Conservation (phyloP, 148 eudicot genomes). For the Cornus kousa region DNA sequence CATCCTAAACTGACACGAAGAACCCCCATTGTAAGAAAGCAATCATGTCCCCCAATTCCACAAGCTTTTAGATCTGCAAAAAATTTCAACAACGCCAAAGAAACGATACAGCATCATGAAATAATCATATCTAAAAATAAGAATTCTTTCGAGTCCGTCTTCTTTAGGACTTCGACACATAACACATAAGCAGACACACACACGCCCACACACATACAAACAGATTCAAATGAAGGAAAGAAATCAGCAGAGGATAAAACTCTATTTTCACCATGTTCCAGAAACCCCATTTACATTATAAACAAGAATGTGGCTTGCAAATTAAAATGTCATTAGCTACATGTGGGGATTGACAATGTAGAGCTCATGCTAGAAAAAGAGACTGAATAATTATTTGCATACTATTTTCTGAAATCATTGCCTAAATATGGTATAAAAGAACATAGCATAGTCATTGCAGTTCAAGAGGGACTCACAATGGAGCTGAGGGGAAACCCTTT, state of each 20-base stretch:
- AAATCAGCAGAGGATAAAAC: neutral
- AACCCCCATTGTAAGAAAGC: conserved; percentile 80
- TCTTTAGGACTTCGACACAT: neutral
- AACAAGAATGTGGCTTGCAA: neutral
- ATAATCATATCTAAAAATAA: neutral
- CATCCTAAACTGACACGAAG: conserved; percentile 93
- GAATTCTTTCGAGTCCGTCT: neutral
- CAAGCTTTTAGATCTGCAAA: conserved; percentile 73
- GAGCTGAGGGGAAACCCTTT: conserved; percentile 47
- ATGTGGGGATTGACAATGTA: neutral
- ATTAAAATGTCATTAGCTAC: neutral
- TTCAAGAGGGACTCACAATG: conserved; percentile 52
- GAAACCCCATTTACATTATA: neutral
- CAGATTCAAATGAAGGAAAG: neutral
- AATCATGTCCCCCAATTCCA: conserved; percentile 56
- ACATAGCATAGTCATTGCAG: neutral
- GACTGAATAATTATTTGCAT: neutral
- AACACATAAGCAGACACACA: too few relatives aligned
- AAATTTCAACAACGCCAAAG: conserved; percentile 5
- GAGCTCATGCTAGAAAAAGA: neutral
- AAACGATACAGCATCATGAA: neutral
- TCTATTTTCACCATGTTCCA: neutral
- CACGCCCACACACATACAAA: too few relatives aligned
- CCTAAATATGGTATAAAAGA: neutral
- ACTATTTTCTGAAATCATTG: too few relatives aligned